Evolutionary conservation across 2,329 filamentous ascomycete species (phyloP), one percentile per base, ranked within the genome.

Genomic region (Pestalotiopsis fici): DNA sequence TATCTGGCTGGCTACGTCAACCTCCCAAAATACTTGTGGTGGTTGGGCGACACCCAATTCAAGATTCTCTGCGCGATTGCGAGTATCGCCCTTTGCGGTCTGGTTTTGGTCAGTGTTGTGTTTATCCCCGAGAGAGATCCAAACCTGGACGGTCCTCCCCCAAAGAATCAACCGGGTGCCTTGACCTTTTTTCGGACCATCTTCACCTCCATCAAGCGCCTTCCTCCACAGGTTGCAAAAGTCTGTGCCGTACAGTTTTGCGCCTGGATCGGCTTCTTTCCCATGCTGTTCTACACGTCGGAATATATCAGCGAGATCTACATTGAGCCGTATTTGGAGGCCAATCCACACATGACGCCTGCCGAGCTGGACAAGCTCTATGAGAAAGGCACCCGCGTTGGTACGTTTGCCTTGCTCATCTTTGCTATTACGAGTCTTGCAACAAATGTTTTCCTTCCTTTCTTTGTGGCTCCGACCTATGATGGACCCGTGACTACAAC

Each of bases 191-290:
- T 98, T 82, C 86, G 84, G 71, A 88, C 90, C 73, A 90, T 97
- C 2, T 91, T 92, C 77, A 87, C 85, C 61, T 94, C 94, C 0
- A 92, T 97, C 70, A 89, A 87, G 73, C 87, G 90, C 50, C 84
- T 98, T 6, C 95, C 95, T 1, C 90, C 91, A 0, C 94, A 97
- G 79, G 94, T 96, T 71, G 87, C 87, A 69, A 91, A 89, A 70
- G 93, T 98, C 47, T 98, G 95, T 76, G 83, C 90, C 71, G 91
- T 95, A 0, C 93, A 96, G 77, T 89, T 95, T 73, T 95, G 91
- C 69, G 93, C 94, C 4, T 98, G 95, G 95, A 90, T 98, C 66
- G 95, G 94, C 64, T 98, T 95, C 89, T 98, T 98, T 74, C 95
- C 95, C 1, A 94, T 97, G 78, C 86, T 98, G 2, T 98, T 97